Evolutionary conservation across 352 stramenopile genomes (phyloP).

Genomic region (Blastocystis hominis): DNA sequence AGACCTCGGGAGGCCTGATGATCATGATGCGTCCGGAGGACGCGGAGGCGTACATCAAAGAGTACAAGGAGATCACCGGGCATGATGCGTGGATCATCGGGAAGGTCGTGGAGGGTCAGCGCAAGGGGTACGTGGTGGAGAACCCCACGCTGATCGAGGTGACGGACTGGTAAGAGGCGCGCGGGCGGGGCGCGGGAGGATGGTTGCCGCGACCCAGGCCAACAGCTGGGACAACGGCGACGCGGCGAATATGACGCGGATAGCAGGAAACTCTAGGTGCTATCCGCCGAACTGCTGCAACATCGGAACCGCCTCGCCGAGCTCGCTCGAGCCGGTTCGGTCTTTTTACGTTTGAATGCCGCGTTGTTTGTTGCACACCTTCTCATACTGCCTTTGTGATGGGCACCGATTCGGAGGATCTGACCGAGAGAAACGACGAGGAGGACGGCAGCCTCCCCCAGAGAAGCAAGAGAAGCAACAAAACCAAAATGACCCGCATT

Average conservation of each 20-base stretch:
- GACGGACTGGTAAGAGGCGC: constrained; percentile 61
- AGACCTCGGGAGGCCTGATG: constrained; percentile 84
- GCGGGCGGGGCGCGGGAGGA: not conserved
- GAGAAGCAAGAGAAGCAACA: too few relatives aligned
- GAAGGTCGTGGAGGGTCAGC: constrained; percentile 69
- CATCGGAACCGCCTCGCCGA: not conserved
- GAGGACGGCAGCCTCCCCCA: too few relatives aligned
- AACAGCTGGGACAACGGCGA: not conserved
- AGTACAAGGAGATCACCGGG: constrained; percentile 75
- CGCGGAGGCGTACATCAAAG: constrained; percentile 73
- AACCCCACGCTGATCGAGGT: constrained; percentile 66
- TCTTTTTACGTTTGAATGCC: too few relatives aligned
- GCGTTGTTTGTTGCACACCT: too few relatives aligned
- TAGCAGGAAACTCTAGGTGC: constrained; percentile 18
- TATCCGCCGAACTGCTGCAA: not conserved
- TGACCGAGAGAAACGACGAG: too few relatives aligned
- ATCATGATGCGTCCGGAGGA: constrained; percentile 76
- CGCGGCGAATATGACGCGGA: constrained; percentile 4
- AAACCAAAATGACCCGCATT: too few relatives aligned
- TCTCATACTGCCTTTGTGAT: too few relatives aligned
- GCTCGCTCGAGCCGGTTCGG: too few relatives aligned
- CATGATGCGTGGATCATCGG: constrained; percentile 82
- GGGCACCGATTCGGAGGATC: too few relatives aligned
- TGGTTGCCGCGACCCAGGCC: not conserved
- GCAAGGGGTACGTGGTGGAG: constrained; percentile 65